A percentile compares a stretch with the other conserved stretches of the same genome.
These are phyloP conservation scores for button mushroom (Agaricus bisporus) DNA, from an alignment of 768 basidiomycete species.

Conservation along the genomic window DNA sequence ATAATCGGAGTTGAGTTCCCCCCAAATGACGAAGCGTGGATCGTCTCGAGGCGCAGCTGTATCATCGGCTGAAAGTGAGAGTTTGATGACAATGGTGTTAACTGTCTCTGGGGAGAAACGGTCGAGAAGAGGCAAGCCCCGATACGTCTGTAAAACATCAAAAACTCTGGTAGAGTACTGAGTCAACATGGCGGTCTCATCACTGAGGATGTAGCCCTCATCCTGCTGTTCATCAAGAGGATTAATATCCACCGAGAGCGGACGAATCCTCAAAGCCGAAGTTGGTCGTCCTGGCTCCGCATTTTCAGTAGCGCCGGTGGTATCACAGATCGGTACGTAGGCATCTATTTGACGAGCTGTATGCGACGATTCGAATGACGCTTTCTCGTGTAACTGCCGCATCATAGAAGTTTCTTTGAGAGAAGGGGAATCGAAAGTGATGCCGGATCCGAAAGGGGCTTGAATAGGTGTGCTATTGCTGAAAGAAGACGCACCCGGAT, in stretches of 20 bases:
- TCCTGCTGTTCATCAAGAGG: constrained; percentile 9
- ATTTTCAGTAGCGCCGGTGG: constrained; percentile 12
- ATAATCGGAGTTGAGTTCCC: constrained; percentile 38
- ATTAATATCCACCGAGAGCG: constrained; percentile 8
- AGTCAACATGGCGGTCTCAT: constrained; percentile 48
- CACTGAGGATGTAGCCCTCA: constrained; percentile 24
- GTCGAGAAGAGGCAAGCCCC: constrained; percentile 70
- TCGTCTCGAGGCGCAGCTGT: constrained; percentile 77
- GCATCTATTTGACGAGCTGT: constrained; percentile 58
- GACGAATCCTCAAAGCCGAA: constrained; percentile 20
- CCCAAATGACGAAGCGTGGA: constrained; percentile 91
- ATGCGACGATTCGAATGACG: constrained; percentile 78
- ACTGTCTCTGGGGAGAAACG: constrained; percentile 49
- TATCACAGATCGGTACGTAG: constrained; percentile 12
- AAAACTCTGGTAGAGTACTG: constrained; percentile 73
- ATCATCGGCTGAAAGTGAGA: constrained; percentile 62
- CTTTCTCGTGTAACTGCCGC: constrained; percentile 72
- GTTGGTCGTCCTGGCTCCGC: constrained; percentile 18
- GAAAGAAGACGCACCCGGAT: constrained; percentile 12
- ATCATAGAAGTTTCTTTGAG: constrained; percentile 38
- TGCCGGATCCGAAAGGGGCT: constrained; percentile 60
- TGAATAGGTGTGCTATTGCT: constrained; percentile 23
- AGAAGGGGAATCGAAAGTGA: constrained; percentile 56
- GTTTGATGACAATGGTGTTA: constrained; percentile 64
- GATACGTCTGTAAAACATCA: constrained; percentile 75